These are phyloP conservation scores for Cyberlindnera mycetangii DNA, from an alignment of 805 yeast species.

Conservation along the genomic window DNA sequence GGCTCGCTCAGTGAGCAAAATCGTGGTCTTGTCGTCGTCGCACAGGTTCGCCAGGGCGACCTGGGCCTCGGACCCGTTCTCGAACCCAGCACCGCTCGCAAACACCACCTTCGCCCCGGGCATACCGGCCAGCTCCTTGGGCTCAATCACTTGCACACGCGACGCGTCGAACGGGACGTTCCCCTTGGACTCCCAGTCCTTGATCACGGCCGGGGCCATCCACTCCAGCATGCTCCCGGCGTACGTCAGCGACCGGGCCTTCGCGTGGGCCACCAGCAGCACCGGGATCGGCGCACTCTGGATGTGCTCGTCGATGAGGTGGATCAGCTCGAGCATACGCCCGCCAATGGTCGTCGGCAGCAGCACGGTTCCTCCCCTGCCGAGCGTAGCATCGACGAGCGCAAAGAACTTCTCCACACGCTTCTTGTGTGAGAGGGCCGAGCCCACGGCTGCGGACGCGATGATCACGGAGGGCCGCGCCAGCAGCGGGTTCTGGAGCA, in stretches of 20 bases:
- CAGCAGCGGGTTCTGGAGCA: conserved; percentile 60
- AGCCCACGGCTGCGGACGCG: conserved; percentile 68
- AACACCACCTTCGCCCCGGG: conserved; percentile 78
- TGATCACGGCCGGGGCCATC: conserved; percentile 87
- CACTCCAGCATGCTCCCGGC: conserved; percentile 92
- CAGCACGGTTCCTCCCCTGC: conserved; percentile 75
- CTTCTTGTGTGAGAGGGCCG: conserved; percentile 56
- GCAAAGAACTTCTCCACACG: conserved; percentile 63
- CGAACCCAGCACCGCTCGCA: conserved; percentile 65
- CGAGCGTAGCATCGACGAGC: conserved; percentile 61
- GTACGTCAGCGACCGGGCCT: conserved; percentile 71
- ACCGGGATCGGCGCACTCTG: conserved; percentile 56
- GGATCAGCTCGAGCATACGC: conserved; percentile 75
- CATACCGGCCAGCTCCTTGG: conserved; percentile 51
- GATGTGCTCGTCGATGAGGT: conserved; percentile 66
- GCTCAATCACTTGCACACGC: conserved; percentile 53
- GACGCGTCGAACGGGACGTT: conserved; percentile 77
- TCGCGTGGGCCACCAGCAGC: conserved; percentile 71
- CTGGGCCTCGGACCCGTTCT: conserved; percentile 59
- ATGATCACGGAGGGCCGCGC: conserved; percentile 80
- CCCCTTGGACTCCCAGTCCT: conserved; percentile 76
- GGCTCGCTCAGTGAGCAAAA: conserved; percentile 71
- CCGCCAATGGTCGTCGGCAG: conserved; percentile 82
- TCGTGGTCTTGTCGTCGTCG: conserved; percentile 60
- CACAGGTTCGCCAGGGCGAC: conserved; percentile 55